phyloP scores from a whole-genome alignment of 495 filamentous ascomycete genomes.

The Podospora australis region DNA sequence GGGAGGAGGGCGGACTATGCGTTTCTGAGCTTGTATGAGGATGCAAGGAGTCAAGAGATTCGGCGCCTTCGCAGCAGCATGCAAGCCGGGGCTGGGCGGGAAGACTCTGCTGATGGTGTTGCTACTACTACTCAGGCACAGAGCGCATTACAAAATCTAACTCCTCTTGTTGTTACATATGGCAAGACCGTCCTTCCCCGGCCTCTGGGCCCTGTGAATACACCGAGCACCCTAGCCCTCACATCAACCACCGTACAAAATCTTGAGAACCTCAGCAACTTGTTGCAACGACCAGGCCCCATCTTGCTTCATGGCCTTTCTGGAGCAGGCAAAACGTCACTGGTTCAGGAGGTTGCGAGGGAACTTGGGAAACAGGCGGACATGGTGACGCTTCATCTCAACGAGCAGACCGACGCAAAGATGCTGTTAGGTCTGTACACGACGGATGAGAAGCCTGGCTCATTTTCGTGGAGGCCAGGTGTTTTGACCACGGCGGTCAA shows the following conservation, averaged over 20 bases:
- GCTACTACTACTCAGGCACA: neutral
- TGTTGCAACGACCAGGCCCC: constrained; percentile 58
- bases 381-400: constrained; percentile 88
- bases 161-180: constrained; percentile 39
- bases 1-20: constrained; percentile 72
- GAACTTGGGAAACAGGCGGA: constrained; percentile 63
- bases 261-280: constrained; percentile 56
- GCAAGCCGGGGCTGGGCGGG: constrained; percentile 11
- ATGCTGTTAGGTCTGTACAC: constrained; percentile 90
- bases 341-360: constrained; percentile 76
- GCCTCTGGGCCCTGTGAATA: constrained; percentile 44
- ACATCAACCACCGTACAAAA: constrained; percentile 69
- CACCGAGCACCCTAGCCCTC: constrained; percentile 53
- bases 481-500: constrained; percentile 86
- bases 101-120: constrained; percentile 20
- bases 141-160: constrained; percentile 30
- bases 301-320: constrained; percentile 76
- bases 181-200: constrained; percentile 63
- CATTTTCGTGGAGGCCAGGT: constrained; percentile 89
- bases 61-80: constrained; percentile 35
- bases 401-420: constrained; percentile 96
- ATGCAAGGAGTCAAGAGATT: constrained; percentile 42
- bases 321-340: constrained; percentile 83
- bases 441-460: constrained; percentile 73
- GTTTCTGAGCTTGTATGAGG: constrained; percentile 78